These are phyloP conservation scores for Populus deltoides DNA, from an alignment of 345 rosid genomes.

Conservation along the genomic window DNA sequence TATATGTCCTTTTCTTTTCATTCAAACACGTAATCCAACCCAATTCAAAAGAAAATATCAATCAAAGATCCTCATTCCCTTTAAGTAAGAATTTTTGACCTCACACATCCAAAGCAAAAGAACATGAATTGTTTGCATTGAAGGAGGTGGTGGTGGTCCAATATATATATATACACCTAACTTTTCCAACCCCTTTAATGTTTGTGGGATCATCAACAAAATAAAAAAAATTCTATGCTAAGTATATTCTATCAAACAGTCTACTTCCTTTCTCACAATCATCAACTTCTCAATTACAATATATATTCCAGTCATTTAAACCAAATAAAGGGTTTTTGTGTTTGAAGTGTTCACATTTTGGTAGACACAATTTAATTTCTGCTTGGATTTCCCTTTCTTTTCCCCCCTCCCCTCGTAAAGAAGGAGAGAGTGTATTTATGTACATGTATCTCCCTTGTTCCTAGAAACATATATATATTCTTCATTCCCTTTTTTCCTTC, in stretches of 20 bases:
- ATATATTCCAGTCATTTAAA: neutral
- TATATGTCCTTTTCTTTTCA: too few species aligned
- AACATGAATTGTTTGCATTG: neutral
- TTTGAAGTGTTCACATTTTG: neutral
- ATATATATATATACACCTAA: neutral
- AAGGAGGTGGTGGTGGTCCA: neutral
- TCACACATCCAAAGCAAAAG: neutral
- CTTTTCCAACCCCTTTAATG: neutral
- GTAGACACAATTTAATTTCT: neutral
- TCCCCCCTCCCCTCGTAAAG: neutral
- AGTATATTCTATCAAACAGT: neutral
- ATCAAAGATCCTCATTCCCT: neutral
- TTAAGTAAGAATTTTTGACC: neutral
- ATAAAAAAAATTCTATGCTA: neutral
- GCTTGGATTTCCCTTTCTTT: neutral
- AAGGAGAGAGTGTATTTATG: neutral
- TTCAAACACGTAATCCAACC: too few species aligned
- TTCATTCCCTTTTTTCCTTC: neutral
- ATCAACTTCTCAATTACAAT: neutral
- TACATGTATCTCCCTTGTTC: slow-evolving; percentile 12
- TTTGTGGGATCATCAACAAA: neutral
- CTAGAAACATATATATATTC: slow-evolving; percentile 27
- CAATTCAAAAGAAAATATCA: neutral
- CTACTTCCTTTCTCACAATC: neutral
- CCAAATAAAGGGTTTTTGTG: neutral